Evolutionary conservation across 371 early-diverging fungal genomes (phyloP).

Genomic region (Batrachochytrium dendrobatidis): DNA sequence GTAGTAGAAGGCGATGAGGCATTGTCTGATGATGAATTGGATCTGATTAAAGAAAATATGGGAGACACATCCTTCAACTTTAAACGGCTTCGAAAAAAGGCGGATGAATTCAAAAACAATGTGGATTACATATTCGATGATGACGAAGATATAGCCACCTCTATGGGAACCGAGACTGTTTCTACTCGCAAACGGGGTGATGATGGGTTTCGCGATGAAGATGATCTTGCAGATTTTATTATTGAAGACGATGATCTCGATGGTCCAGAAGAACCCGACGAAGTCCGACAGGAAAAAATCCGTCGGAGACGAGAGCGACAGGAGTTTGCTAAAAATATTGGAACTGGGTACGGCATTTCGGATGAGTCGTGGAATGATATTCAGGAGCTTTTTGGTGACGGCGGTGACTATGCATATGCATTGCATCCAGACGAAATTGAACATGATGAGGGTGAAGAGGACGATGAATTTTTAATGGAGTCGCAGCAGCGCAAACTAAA

Average conservation of each 20-base stretch:
- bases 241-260: constrained; percentile 68
- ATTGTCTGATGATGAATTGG: constrained; percentile 1
- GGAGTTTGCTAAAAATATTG: constrained; percentile 21
- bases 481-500: constrained; percentile 23
- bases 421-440: constrained; percentile 34
- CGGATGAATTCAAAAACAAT: constrained; percentile 15
- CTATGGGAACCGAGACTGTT: constrained; percentile 14
- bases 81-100: constrained; percentile 18
- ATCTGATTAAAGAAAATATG: constrained; percentile 4
- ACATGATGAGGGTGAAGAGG: constrained; percentile 2
- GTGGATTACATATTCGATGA: constrained; percentile 17
- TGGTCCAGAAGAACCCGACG: constrained; percentile 22
- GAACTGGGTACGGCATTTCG: constrained; percentile 25
- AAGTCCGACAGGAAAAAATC: constrained; percentile 19
- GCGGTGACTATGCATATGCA: constrained; percentile 83
- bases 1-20: not conserved
- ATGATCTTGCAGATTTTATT: constrained; percentile 43
- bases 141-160: constrained; percentile 6
- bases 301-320: constrained; percentile 14
- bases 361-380: constrained; percentile 64
- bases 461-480: constrained; percentile 21
- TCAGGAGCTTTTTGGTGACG: constrained; percentile 86
- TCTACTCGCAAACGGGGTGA: not conserved
- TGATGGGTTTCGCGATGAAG: constrained; percentile 15
- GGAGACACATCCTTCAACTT: not conserved